Evolutionary conservation across 2,329 filamentous ascomycete genomes (phyloP).

Genomic region (Dothistroma pini): DNA sequence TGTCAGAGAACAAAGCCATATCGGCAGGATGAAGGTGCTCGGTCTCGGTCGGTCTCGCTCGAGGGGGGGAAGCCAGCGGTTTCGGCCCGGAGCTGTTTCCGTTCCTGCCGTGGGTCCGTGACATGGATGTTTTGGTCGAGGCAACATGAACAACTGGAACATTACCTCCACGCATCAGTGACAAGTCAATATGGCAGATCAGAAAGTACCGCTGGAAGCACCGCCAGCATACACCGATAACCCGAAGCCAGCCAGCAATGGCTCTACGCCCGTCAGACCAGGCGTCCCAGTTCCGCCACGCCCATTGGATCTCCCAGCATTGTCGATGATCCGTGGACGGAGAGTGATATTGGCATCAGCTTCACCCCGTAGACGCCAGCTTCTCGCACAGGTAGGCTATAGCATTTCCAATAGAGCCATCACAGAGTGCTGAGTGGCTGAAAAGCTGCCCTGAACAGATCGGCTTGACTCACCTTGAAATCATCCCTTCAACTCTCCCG

Average conservation of each 20-base stretch:
- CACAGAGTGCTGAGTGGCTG: slow-evolving; percentile 21
- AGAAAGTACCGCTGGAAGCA: slow-evolving; percentile 39
- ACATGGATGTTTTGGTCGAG: background rate
- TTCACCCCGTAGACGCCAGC: slow-evolving; percentile 77
- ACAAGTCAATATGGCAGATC: slow-evolving; percentile 26
- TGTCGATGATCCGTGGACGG: slow-evolving; percentile 71
- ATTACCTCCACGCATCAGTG: background rate
- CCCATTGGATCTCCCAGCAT: slow-evolving; percentile 74
- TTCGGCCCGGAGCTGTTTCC: background rate
- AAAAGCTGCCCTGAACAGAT: slow-evolving; percentile 50
- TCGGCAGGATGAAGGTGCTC: background rate
- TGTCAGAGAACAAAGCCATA: background rate
- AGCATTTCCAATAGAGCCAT: background rate
- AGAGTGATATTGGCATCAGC: slow-evolving; percentile 86
- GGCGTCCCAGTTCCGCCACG: slow-evolving; percentile 50
- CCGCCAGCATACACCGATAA: slow-evolving; percentile 42
- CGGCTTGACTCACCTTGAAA: slow-evolving; percentile 76
- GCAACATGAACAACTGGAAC: too few species aligned
- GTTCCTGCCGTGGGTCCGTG: background rate
- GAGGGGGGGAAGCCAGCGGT: background rate
- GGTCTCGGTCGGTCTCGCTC: too few species aligned
- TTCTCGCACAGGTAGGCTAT: slow-evolving; percentile 64
- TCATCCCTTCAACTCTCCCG: slow-evolving; percentile 75
- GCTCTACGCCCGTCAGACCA: slow-evolving; percentile 16
- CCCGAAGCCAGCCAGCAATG: slow-evolving; percentile 1